Evolutionary conservation across 2,329 filamentous ascomycete genomes (phyloP).

Genomic region (Acephala macrosclerotiorum): DNA sequence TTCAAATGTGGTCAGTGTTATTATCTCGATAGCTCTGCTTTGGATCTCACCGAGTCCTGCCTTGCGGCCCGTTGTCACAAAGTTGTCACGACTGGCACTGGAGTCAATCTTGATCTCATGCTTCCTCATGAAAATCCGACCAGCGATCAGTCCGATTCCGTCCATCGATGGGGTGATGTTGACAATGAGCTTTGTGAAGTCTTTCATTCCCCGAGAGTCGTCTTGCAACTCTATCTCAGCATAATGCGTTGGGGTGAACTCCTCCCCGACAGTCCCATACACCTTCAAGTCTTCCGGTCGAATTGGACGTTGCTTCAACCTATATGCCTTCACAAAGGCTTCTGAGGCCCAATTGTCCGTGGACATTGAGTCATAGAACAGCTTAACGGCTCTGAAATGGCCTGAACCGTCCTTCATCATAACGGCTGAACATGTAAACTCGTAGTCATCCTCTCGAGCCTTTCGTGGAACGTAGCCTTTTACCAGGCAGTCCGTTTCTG

Average conservation of each 20-base stretch:
- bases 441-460: not conserved
- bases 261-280: not conserved
- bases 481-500: not conserved
- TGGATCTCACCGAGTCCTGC: not conserved
- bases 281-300: not conserved
- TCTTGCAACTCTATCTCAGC: not conserved
- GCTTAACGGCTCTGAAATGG: not conserved
- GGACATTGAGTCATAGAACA: conserved; percentile 5
- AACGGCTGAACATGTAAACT: not conserved
- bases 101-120: not conserved
- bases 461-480: not conserved
- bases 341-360: not conserved
- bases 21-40: no score
- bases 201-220: not conserved
- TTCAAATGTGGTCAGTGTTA: not conserved
- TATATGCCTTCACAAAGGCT: not conserved
- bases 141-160: not conserved
- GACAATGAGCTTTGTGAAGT: not conserved
- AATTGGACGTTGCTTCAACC: not conserved
- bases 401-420: not conserved
- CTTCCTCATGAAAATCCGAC: not conserved
- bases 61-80: not conserved
- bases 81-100: not conserved
- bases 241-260: not conserved
- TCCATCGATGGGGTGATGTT: not conserved